Conservation (phyloP, 2,329 filamentous ascomycete genomes). For the Colletotrichum somersetense region DNA sequence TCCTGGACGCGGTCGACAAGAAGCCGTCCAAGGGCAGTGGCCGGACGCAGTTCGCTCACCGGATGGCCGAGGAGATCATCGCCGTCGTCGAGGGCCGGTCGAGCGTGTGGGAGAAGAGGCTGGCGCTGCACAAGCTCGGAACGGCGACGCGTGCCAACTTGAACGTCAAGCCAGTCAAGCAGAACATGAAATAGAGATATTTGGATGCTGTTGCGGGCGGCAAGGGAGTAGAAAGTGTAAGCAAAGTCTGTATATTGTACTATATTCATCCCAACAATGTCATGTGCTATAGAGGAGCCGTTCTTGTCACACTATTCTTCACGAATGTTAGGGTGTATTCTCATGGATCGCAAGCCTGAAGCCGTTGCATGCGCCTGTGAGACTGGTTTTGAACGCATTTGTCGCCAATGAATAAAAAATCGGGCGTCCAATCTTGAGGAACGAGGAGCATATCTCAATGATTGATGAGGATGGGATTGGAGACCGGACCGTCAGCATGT, state of each 20-base stretch:
- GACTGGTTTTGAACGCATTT: neutral
- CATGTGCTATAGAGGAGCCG: constrained; percentile 30
- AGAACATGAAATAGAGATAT: constrained; percentile 47
- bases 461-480: too few species aligned
- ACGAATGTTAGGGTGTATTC: neutral
- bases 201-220: constrained; percentile 10
- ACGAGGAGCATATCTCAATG: neutral
- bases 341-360: neutral
- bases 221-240: constrained; percentile 24
- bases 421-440: neutral
- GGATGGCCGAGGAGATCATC: constrained; percentile 88
- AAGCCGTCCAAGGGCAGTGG: constrained; percentile 80
- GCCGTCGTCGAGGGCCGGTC: constrained; percentile 90
- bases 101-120: constrained; percentile 84
- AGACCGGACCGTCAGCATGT: too few species aligned
- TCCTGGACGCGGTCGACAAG: constrained; percentile 85
- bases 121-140: constrained; percentile 82
- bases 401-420: neutral
- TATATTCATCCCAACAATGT: constrained; percentile 32
- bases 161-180: constrained; percentile 53
- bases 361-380: too few species aligned
- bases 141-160: constrained; percentile 84
- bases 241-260: constrained; percentile 42
- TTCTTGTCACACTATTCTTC: neutral
- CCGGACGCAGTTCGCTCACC: constrained; percentile 77